Conservation (phyloP, 2,329 filamentous ascomycete species). For the Aspergillus puulaauensis region DNA sequence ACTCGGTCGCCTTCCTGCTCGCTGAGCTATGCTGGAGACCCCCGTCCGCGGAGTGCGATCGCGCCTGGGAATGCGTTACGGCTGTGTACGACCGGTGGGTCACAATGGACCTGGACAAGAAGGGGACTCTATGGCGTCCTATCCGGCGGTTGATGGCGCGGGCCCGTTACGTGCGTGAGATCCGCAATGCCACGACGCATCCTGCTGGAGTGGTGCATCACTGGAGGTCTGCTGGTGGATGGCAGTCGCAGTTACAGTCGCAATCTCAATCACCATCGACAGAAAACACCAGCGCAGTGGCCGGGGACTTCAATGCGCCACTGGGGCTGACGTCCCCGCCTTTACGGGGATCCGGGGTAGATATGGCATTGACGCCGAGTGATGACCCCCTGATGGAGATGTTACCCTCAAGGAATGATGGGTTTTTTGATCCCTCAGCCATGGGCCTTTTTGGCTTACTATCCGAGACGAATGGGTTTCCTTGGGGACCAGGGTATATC, state of each 20-base stretch:
- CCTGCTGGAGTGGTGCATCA: not conserved
- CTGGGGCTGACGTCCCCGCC: not conserved
- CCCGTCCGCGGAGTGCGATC: constrained; percentile 52
- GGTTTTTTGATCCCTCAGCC: not conserved
- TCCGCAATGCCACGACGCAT: not conserved
- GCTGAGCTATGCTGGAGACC: constrained; percentile 60
- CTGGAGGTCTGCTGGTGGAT: not conserved
- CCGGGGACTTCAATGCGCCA: no score
- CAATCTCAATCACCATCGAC: not conserved
- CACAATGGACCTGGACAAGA: constrained; percentile 2
- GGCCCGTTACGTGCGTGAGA: constrained; percentile 11
- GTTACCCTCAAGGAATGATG: not conserved
- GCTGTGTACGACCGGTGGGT: constrained; percentile 27
- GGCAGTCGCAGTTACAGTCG: no score
- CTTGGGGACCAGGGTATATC: not conserved
- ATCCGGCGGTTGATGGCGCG: constrained; percentile 15
- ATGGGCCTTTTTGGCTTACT: not conserved
- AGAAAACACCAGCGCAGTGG: no score
- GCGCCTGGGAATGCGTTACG: constrained; percentile 59
- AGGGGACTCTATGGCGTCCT: constrained; percentile 8
- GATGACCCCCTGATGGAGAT: not conserved
- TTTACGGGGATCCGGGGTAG: not conserved
- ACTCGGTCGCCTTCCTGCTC: constrained; percentile 60
- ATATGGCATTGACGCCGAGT: not conserved
- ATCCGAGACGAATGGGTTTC: not conserved